A percentile compares a stretch with the other conserved stretches of the same genome.
These are phyloP conservation scores for Penicillium cataractarum DNA, from an alignment of 495 filamentous ascomycete species.

Conservation along the genomic window DNA sequence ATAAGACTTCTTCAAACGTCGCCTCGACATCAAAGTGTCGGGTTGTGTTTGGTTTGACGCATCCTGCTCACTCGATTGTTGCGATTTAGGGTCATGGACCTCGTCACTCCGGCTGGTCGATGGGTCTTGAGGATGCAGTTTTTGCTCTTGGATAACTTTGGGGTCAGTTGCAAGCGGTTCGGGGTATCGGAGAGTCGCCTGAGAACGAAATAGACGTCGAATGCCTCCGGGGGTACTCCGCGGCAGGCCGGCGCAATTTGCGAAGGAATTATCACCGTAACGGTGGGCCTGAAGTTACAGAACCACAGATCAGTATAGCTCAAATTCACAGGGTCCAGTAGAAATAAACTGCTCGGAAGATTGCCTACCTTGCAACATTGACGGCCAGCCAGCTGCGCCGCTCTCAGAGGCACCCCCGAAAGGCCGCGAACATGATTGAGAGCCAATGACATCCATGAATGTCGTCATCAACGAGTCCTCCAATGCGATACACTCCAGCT, in stretches of 20 bases:
- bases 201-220: conserved; percentile 11
- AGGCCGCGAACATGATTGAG: conserved; percentile 47
- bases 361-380: conserved; percentile 34
- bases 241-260: conserved; percentile 4
- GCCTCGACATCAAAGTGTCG: neutral
- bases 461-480: conserved; percentile 30
- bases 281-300: neutral
- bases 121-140: neutral
- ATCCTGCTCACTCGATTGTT: neutral
- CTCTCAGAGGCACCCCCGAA: conserved; percentile 46
- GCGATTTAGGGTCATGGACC: neutral
- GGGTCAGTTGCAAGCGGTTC: neutral
- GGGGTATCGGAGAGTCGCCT: neutral
- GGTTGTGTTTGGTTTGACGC: neutral
- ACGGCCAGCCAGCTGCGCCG: conserved; percentile 33
- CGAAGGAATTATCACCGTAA: conserved; percentile 1
- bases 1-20: neutral
- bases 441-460: conserved; percentile 57
- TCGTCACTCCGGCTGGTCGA: neutral
- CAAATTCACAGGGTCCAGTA: neutral
- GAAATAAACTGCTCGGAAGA: neutral
- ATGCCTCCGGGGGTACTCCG: conserved; percentile 10
- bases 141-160: neutral
- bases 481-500: conserved; percentile 18
- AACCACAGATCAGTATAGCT: neutral